Percentiles rank a stretch among this genome's conserved stretches.
These are phyloP conservation scores for Saturnispora dispora DNA, from an alignment of 805 yeast species.

Conservation along the genomic window DNA sequence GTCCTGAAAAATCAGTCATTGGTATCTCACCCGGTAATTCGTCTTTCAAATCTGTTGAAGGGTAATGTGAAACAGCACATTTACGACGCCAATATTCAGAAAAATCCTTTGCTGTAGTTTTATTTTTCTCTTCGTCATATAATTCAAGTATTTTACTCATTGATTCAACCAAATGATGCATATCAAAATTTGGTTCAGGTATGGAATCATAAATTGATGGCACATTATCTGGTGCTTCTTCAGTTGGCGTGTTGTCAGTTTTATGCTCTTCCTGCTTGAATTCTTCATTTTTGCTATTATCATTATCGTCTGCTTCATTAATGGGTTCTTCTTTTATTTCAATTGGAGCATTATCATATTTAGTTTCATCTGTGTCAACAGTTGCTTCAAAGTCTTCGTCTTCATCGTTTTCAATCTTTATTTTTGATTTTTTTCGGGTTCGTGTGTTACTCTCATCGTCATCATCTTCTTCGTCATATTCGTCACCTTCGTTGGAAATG, in stretches of 20 bases:
- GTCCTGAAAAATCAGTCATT: conserved; percentile 71
- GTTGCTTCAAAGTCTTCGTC: conserved; percentile 1
- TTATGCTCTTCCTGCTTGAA: not conserved
- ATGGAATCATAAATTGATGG: conserved; percentile 35
- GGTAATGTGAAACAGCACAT: conserved; percentile 87
- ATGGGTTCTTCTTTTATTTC: not conserved
- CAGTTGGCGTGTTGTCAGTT: conserved; percentile 17
- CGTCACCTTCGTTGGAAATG: not conserved
- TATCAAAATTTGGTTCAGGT: conserved; percentile 7
- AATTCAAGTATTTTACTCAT: conserved; percentile 17
- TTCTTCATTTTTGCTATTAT: not conserved
- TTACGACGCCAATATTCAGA: conserved; percentile 59
- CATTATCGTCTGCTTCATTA: conserved; percentile 10
- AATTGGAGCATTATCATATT: not conserved
- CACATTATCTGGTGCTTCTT: conserved; percentile 23
- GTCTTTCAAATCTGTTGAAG: conserved; percentile 63
- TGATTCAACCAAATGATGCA: conserved; percentile 17
- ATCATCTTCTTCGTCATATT: conserved; percentile 12
- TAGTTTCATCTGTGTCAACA: not conserved
- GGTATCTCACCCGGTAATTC: conserved; percentile 86
- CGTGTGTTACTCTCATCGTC: conserved; percentile 12
- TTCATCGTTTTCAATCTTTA: conserved; percentile 4
- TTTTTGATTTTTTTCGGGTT: not conserved
- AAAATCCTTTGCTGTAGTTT: conserved; percentile 46
- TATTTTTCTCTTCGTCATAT: conserved; percentile 42